These are phyloP conservation scores for Chlorella sorokiniana DNA, from an alignment of 139 green algal genomes.

Conservation along the genomic window DNA sequence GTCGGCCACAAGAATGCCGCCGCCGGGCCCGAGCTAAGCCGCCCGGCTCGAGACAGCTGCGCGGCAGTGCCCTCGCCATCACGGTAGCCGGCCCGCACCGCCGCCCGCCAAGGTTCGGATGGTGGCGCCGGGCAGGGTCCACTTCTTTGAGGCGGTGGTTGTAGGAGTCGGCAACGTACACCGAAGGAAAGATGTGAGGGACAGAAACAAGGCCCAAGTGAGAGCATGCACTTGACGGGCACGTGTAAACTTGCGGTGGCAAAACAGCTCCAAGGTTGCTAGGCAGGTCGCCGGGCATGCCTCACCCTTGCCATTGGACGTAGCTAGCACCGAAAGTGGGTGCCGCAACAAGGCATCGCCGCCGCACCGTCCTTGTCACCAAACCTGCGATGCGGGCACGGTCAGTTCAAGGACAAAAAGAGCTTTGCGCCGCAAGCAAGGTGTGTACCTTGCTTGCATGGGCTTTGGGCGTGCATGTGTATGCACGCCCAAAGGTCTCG, in stretches of 20 bases:
- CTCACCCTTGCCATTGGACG: conserved; percentile 33
- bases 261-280: background rate
- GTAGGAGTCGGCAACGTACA: conserved; percentile 82
- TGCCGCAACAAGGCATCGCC: conserved; percentile 68
- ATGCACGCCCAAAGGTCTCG: background rate
- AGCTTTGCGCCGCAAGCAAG: background rate
- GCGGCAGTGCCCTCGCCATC: conserved; percentile 57
- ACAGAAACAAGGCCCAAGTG: background rate
- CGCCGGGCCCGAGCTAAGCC: conserved; percentile 56
- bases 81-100: conserved; percentile 55
- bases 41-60: conserved; percentile 76
- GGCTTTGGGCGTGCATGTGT: background rate
- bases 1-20: conserved; percentile 67
- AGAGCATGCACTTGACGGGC: background rate
- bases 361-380: conserved; percentile 73
- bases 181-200: background rate
- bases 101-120: conserved; percentile 66
- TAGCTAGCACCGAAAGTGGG: conserved; percentile 54
- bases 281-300: background rate
- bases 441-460: background rate
- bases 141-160: conserved; percentile 81
- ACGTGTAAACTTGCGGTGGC: background rate
- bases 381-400: conserved; percentile 47
- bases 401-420: background rate
- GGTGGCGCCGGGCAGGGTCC: conserved; percentile 48